Base-by-base conservation (phyloP, 768 basidiomycete species). In the Termitomyces sp. region DNA sequence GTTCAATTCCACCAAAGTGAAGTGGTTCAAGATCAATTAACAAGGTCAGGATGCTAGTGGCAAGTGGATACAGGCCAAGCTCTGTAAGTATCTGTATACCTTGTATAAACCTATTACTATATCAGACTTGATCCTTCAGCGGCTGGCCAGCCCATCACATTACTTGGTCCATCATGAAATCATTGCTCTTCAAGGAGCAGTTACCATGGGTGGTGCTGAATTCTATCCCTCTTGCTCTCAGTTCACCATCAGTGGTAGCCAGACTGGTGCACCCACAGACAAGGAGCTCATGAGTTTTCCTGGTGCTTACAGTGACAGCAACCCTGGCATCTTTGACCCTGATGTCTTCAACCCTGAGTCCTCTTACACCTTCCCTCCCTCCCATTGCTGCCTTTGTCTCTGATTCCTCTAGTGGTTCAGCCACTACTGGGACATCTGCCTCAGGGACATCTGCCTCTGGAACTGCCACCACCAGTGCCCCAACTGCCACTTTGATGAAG, bases 151-250 rank as follows among this genome's bases (percentile, higher is more conserved):
- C 70, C 77, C 3, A 78, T 79, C 0, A 75, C 68, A 87, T 65
- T 92, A 92, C 71, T 77, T 93, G 61, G 71, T 92, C 68, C 88
- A 91, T 1, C 86, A 91, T 70, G 91, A 93, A 70, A 87, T 92
- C 72, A 86, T 92, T 70, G 86, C 87, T 10, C 82, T 92, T 14
- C 91, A 92, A 67, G 79, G 86, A 50, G 90, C 81, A 7, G 77
- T 69, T 17, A 65, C 67, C 2, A 10, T 68, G 17, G 85, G 86
- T 5, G 88, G 88, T n/a, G 91, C 89, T 0, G 91, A 94, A 73
- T 93, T 92, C 73, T 94, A 94, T 70, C 86, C 88, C 0, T 82
- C 83, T 32, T 94, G 91, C 71, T 77, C 81, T 3, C 81, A 86
- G 72, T 69, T 89, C 63, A 74, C 69, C 43, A 71, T 92, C 45